These are phyloP conservation scores for Venturia pyrina DNA, from an alignment of 2,329 filamentous ascomycete species.

Conservation along the genomic window DNA sequence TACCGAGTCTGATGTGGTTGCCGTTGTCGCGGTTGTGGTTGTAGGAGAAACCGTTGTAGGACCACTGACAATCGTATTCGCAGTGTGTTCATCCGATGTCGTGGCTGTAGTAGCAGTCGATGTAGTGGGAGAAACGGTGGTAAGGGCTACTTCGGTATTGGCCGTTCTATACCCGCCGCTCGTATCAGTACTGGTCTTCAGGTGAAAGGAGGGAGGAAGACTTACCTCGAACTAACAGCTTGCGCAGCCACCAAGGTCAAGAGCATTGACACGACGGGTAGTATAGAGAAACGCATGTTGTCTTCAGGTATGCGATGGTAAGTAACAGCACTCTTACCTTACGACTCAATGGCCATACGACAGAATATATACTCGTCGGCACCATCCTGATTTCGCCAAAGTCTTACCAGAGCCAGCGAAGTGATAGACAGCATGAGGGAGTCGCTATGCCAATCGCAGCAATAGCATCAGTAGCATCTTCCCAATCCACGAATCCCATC, in stretches of 20 bases:
- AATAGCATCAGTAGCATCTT: neutral
- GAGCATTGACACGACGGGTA: neutral
- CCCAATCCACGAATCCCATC: neutral
- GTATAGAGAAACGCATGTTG: neutral
- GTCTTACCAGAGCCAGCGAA: neutral
- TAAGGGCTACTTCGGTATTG: slow-evolving; percentile 4
- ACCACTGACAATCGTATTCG: slow-evolving; percentile 4
- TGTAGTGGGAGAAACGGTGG: neutral
- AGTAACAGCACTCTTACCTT: neutral
- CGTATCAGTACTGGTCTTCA: neutral
- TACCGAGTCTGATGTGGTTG: neutral
- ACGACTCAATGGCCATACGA: neutral
- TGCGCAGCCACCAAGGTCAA: neutral
- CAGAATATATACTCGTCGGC: neutral
- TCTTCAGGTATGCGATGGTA: neutral
- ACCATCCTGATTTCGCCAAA: neutral
- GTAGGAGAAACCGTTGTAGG: slow-evolving; percentile 9
- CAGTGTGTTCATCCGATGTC: neutral
- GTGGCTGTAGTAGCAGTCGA: neutral
- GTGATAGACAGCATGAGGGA: neutral
- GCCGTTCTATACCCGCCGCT: neutral
- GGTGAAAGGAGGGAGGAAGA: neutral
- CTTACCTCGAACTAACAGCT: neutral
- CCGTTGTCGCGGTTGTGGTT: neutral
- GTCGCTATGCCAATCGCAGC: neutral